Conservation (phyloP, 192 early-diverging fungal genomes). For the Phlyctochytrium planicorne region DNA sequence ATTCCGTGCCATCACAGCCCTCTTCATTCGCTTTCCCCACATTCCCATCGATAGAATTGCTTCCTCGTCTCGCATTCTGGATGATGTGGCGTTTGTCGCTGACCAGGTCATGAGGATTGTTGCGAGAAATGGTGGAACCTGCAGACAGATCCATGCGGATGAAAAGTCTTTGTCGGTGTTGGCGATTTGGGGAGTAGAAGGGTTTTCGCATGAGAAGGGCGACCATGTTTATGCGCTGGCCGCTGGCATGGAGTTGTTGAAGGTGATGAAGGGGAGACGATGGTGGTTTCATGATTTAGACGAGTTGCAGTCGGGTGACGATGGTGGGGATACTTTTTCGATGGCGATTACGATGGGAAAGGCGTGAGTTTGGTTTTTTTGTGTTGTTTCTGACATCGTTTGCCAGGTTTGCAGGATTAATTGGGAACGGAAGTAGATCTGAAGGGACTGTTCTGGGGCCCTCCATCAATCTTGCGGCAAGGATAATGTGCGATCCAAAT, state of each 20-base stretch:
- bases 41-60: conserved; percentile 18
- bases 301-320: neutral
- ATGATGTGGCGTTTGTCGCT: conserved; percentile 8
- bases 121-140: conserved; percentile 16
- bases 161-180: conserved; percentile 34
- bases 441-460: conserved; percentile 36
- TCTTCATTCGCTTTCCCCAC: conserved; percentile 23
- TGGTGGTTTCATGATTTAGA: neutral
- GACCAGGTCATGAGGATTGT: conserved; percentile 4
- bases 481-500: conserved; percentile 28
- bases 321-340: too few relatives aligned
- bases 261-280: neutral
- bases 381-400: too few relatives aligned
- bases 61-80: conserved; percentile 13
- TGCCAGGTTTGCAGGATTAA: conserved; percentile 27
- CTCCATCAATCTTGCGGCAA: conserved; percentile 36
- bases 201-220: conserved; percentile 33
- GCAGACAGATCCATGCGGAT: conserved; percentile 32
- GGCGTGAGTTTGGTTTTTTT: conserved; percentile 27
- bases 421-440: conserved; percentile 19
- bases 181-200: conserved; percentile 38
- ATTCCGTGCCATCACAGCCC: conserved; percentile 18
- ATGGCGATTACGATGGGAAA: conserved; percentile 25
- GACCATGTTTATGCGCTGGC: conserved; percentile 24
- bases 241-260: conserved; percentile 17